Percentiles rank a stretch among this genome's conserved stretches.
Evolutionary conservation across 2,329 filamentous ascomycete species (phyloP).

Genomic region (Penicillium expansum): DNA sequence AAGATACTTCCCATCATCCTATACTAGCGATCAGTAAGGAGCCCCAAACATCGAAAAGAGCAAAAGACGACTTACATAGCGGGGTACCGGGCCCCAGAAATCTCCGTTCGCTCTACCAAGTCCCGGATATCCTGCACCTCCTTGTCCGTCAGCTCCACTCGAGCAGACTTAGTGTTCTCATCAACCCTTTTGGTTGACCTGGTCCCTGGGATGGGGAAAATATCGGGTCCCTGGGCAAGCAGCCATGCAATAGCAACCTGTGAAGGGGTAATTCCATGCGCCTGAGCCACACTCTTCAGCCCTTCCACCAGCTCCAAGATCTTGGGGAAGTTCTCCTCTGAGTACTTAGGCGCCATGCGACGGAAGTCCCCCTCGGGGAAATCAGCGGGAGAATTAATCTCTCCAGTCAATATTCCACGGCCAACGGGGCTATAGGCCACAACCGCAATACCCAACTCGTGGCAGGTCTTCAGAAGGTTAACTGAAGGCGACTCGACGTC

Average conservation of each 20-base stretch:
- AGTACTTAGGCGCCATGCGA: constrained; percentile 47
- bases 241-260: constrained; percentile 65
- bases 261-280: constrained; percentile 55
- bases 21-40: neutral
- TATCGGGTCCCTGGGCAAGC: constrained; percentile 51
- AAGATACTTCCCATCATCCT: neutral
- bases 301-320: constrained; percentile 54
- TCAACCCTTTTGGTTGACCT: constrained; percentile 22
- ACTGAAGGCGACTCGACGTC: constrained; percentile 47
- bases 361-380: constrained; percentile 52
- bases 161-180: constrained; percentile 18
- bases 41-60: neutral
- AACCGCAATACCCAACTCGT: constrained; percentile 57
- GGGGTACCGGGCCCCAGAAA: constrained; percentile 20
- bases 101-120: constrained; percentile 17
- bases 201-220: constrained; percentile 32
- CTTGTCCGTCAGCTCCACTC: constrained; percentile 19
- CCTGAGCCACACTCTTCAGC: constrained; percentile 50
- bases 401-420: constrained; percentile 56
- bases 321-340: constrained; percentile 51
- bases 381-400: constrained; percentile 47
- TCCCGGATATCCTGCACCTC: constrained; percentile 21
- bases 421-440: constrained; percentile 61
- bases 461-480: constrained; percentile 53
- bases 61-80: constrained; percentile 13